Percentiles rank a stretch among this genome's conserved stretches.
These are phyloP conservation scores for Penicillium roqueforti DNA, from an alignment of 495 filamentous ascomycete species.

Conservation along the genomic window DNA sequence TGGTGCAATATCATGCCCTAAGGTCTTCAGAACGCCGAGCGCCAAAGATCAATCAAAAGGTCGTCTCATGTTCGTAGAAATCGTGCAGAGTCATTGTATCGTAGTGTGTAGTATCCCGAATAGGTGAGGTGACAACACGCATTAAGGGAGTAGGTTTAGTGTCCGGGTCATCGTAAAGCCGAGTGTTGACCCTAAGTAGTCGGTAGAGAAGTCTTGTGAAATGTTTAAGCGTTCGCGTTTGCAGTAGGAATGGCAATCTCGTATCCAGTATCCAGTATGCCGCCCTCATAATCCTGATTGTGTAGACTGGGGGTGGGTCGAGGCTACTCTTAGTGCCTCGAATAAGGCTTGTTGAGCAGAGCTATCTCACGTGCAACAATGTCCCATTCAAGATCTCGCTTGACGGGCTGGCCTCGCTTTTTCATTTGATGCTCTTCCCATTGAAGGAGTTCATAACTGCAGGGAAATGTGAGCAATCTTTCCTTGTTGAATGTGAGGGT, in stretches of 20 bases:
- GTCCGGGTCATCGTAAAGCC: neutral
- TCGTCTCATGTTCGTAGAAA: slow-evolving; percentile 19
- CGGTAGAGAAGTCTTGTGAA: neutral
- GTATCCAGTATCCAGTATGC: neutral
- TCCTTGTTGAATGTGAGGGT: neutral
- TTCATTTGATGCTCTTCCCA: slow-evolving; percentile 73
- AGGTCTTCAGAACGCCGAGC: slow-evolving; percentile 20
- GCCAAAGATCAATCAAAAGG: slow-evolving; percentile 13
- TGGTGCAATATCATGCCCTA: slow-evolving; percentile 7
- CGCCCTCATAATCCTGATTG: neutral
- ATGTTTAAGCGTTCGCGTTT: too few relatives aligned
- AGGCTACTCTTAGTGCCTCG: slow-evolving; percentile 27
- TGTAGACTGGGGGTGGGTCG: neutral
- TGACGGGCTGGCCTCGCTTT: slow-evolving; percentile 43
- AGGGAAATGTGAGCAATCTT: slow-evolving; percentile 11
- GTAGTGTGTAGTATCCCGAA: neutral
- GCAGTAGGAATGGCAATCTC: neutral
- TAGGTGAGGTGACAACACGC: neutral
- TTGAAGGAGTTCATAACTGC: slow-evolving; percentile 69
- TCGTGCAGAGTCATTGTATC: slow-evolving; percentile 22
- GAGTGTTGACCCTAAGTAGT: neutral
- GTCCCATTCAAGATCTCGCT: slow-evolving; percentile 85
- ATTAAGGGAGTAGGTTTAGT: neutral
- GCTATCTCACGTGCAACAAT: slow-evolving; percentile 87
- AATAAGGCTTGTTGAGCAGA: slow-evolving; percentile 93